phyloP scores from a whole-genome alignment of 1,139 yeast species.

The Kodamaea ohmeri region DNA sequence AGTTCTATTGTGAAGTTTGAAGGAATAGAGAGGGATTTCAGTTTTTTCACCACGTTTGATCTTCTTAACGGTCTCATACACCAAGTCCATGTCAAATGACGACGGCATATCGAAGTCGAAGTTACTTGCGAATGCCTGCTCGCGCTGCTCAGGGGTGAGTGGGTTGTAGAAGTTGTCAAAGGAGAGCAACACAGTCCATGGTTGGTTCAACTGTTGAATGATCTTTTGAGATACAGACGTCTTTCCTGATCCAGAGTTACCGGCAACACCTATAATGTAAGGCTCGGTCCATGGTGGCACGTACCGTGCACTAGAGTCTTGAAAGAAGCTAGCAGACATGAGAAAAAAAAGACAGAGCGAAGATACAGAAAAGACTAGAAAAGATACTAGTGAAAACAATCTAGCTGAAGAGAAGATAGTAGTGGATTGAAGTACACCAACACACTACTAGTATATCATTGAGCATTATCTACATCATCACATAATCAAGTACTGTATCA shows the following conservation, averaged over 20 bases:
- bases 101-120: conserved; percentile 87
- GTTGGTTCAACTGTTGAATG: conserved; percentile 77
- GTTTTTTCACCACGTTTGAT: conserved; percentile 62
- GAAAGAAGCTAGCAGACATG: conserved; percentile 1
- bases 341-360: not conserved
- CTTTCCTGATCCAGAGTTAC: conserved; percentile 93
- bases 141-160: conserved; percentile 56
- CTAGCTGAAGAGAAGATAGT: too few relatives aligned
- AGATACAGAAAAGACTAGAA: not conserved
- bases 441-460: too few relatives aligned
- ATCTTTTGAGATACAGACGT: conserved; percentile 87
- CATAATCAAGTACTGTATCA: too few relatives aligned
- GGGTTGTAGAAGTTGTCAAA: conserved; percentile 90
- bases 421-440: too few relatives aligned
- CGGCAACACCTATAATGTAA: conserved; percentile 91
- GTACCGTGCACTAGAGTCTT: conserved; percentile 31
- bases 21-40: conserved; percentile 84
- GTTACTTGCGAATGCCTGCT: conserved; percentile 60
- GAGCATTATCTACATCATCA: too few relatives aligned
- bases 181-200: conserved; percentile 93
- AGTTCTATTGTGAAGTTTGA: conserved; percentile 69
- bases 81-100: conserved; percentile 74
- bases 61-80: conserved; percentile 59
- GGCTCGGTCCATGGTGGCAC: conserved; percentile 97
- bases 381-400: not conserved